phyloP scores from a whole-genome alignment of 2,329 filamentous ascomycete genomes.

The Aspergillus sp. region DNA sequence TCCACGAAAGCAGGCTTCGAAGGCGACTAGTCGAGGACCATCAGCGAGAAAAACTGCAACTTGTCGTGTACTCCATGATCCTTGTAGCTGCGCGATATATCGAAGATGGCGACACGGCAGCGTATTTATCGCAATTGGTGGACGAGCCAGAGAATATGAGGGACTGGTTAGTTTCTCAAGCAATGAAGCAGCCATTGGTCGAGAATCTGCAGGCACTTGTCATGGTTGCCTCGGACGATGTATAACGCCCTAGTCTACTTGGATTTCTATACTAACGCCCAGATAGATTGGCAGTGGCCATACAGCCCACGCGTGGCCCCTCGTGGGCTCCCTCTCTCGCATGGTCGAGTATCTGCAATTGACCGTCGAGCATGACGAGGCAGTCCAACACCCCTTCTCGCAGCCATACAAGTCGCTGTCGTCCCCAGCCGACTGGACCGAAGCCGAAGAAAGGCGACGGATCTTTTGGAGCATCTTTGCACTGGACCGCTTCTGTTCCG shows the following conservation, averaged over 20 bases:
- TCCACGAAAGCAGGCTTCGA: conserved; percentile 35
- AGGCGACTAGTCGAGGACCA: conserved; percentile 21
- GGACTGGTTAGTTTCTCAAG: conserved; percentile 13
- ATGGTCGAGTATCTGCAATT: conserved; percentile 41
- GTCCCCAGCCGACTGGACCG: conserved; percentile 33
- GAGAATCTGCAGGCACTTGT: conserved; percentile 25
- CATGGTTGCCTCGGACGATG: conserved; percentile 40
- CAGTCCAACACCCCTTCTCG: conserved; percentile 22
- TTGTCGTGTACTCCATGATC: conserved; percentile 38
- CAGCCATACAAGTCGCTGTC: conserved; percentile 30
- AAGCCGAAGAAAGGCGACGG: conserved; percentile 40
- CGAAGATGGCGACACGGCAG: conserved; percentile 3
- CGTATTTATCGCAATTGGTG: neutral
- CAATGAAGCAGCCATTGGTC: conserved; percentile 23
- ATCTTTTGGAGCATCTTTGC: conserved; percentile 46
- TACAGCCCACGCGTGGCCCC: conserved; percentile 35
- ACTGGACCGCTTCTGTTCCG: conserved; percentile 37
- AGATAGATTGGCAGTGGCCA: conserved; percentile 32
- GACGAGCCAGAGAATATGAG: neutral
- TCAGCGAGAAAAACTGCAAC: conserved; percentile 24
- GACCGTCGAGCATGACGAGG: conserved; percentile 33
- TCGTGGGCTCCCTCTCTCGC: conserved; percentile 38
- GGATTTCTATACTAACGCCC: neutral
- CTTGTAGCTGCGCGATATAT: conserved; percentile 40
- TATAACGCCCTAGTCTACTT: conserved; percentile 13